Conservation (phyloP, 2,329 filamentous ascomycete species). For the Cladosporium halotolerans region DNA sequence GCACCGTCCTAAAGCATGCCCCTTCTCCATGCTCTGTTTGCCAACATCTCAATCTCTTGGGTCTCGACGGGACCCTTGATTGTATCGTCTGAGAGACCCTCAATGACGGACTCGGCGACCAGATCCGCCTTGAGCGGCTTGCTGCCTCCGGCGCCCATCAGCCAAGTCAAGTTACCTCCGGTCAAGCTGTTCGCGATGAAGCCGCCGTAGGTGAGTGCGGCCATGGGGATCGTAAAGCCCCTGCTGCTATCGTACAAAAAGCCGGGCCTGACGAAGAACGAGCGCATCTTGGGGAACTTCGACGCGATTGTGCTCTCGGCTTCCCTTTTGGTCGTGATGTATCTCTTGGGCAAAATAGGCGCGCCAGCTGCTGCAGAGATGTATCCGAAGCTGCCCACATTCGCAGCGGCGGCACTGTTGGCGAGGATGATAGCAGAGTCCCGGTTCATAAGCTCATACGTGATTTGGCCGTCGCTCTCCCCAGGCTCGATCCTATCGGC, state of each 20-base stretch:
- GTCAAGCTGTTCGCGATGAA: conserved; percentile 71
- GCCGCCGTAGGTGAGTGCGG: conserved; percentile 67
- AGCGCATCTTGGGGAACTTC: conserved; percentile 68
- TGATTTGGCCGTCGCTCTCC: conserved; percentile 69
- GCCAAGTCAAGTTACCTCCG: conserved; percentile 65
- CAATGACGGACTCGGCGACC: conserved; percentile 83
- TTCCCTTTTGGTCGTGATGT: conserved; percentile 86
- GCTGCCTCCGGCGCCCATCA: conserved; percentile 75
- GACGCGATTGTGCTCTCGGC: conserved; percentile 71
- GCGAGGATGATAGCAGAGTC: conserved; percentile 81
- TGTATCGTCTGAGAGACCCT: conserved; percentile 69
- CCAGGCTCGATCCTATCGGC: conserved; percentile 56
- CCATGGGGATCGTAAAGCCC: conserved; percentile 76
- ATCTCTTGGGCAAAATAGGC: conserved; percentile 74
- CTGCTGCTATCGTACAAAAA: conserved; percentile 86
- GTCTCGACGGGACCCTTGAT: conserved; percentile 72
- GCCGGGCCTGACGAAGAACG: conserved; percentile 74
- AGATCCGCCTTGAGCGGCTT: conserved; percentile 84
- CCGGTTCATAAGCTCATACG: conserved; percentile 96
- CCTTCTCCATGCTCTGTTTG: conserved; percentile 78
- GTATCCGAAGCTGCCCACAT: conserved; percentile 70
- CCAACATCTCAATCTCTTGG: conserved; percentile 72
- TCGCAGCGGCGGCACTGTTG: conserved; percentile 61
- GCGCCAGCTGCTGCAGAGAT: conserved; percentile 84
- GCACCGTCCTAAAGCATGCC: conserved; percentile 62